These are phyloP conservation scores for Entoloma clypeatum DNA, from an alignment of 1,284 basidiomycete genomes.

Conservation along the genomic window DNA sequence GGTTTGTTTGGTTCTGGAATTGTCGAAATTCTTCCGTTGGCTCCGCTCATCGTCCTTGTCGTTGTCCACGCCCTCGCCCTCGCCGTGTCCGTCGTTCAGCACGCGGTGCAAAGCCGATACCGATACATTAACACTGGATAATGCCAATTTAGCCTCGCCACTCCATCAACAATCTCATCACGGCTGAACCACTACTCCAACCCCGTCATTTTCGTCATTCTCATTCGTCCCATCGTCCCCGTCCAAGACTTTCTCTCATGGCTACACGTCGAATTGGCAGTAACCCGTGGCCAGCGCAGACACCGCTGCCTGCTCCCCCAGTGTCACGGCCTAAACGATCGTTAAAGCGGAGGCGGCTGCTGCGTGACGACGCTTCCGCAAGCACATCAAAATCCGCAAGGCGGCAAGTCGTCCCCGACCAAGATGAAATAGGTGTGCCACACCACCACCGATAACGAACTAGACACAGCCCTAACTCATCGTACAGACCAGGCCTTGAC, in stretches of 20 bases:
- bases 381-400: conserved; percentile 22
- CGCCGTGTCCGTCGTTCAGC: conserved; percentile 16
- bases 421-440: conserved; percentile 30
- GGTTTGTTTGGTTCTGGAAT: too few relatives aligned
- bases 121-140: conserved; percentile 32
- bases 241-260: conserved; percentile 16
- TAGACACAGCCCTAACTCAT: background rate
- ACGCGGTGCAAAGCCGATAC: background rate
- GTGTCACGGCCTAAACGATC: conserved; percentile 17
- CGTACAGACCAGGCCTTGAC: conserved; percentile 28
- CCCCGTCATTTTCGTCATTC: conserved; percentile 14
- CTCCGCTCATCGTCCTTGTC: conserved; percentile 19
- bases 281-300: conserved; percentile 24
- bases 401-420: conserved; percentile 37
- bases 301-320: conserved; percentile 11
- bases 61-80: conserved; percentile 17
- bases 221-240: conserved; percentile 11
- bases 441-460: background rate
- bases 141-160: conserved; percentile 38
- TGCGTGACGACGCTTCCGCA: conserved; percentile 15
- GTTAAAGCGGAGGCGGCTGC: conserved; percentile 23
- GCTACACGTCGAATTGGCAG: conserved; percentile 19
- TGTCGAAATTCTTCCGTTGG: conserved; percentile 14
- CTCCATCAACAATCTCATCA: conserved; percentile 17
- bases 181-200: conserved; percentile 20